phyloP scores from a whole-genome alignment of 1,284 basidiomycete genomes.

The Phlebopus sp. region DNA sequence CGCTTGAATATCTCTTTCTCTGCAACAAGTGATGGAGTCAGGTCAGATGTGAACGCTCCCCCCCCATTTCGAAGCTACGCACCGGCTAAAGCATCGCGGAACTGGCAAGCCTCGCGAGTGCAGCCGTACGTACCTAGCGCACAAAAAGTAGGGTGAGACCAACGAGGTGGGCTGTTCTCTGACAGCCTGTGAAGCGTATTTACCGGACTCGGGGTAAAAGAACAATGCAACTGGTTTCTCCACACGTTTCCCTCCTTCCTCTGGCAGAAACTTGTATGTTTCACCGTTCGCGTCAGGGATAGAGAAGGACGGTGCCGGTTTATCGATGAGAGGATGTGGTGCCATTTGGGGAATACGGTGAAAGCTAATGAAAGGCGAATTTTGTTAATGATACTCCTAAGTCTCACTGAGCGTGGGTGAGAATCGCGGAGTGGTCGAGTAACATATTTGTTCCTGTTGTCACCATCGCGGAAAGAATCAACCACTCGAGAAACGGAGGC shows the following conservation, averaged over 20 bases:
- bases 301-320: slow-evolving; percentile 50
- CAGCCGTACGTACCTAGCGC: slow-evolving; percentile 66
- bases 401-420: background rate
- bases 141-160: slow-evolving; percentile 3
- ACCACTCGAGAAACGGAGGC: slow-evolving; percentile 6
- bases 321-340: slow-evolving; percentile 40
- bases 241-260: slow-evolving; percentile 39
- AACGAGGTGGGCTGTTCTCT: background rate
- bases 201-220: slow-evolving; percentile 70
- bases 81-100: slow-evolving; percentile 73
- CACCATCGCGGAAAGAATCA: slow-evolving; percentile 11
- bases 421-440: slow-evolving; percentile 1
- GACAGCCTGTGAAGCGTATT: background rate
- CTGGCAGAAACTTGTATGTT: slow-evolving; percentile 48
- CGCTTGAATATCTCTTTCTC: slow-evolving; percentile 67
- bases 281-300: slow-evolving; percentile 49
- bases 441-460: slow-evolving; percentile 3
- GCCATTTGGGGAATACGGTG: slow-evolving; percentile 34
- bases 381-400: background rate
- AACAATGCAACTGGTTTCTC: slow-evolving; percentile 62
- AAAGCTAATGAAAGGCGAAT: too few relatives aligned
- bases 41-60: too few relatives aligned
- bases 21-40: slow-evolving; percentile 28
- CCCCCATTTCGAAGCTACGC: slow-evolving; percentile 25
- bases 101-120: slow-evolving; percentile 75